Conservation (phyloP, 352 stramenopile genomes). For the Blastocystis sp. region DNA sequence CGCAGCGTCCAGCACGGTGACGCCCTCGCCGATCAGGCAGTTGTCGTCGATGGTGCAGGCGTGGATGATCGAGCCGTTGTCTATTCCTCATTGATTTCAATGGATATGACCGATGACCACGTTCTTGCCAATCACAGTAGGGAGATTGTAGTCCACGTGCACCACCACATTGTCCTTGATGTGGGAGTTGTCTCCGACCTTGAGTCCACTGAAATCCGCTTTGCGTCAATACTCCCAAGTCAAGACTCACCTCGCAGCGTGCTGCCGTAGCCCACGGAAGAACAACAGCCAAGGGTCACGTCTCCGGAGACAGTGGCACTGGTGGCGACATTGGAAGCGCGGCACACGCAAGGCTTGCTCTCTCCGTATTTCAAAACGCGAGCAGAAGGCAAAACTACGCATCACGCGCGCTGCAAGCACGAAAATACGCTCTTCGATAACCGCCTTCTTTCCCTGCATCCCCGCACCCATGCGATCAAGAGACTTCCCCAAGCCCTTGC, state of each 20-base stretch:
- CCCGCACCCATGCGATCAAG: conserved; percentile 59
- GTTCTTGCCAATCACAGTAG: conserved; percentile 62
- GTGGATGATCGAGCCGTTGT: conserved; percentile 62
- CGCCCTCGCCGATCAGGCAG: conserved; percentile 63
- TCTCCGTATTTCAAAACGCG: conserved; percentile 64
- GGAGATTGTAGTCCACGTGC: conserved; percentile 53
- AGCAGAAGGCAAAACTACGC: conserved; percentile 56
- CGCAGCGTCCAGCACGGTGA: conserved; percentile 57
- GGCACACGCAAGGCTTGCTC: neutral
- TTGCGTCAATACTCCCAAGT: neutral
- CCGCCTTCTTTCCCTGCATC: conserved; percentile 54
- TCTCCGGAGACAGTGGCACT: conserved; percentile 59
- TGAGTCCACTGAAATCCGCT: conserved; percentile 61
- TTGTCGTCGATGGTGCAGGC: conserved; percentile 69
- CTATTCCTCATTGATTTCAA: neutral
- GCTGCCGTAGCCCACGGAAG: conserved; percentile 54
- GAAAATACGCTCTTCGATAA: conserved; percentile 59
- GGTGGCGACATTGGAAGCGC: conserved; percentile 41
- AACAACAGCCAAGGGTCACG: conserved; percentile 30
- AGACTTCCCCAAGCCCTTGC: conserved; percentile 58
- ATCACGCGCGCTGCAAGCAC: neutral
- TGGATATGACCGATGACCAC: conserved; percentile 38
- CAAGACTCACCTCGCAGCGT: conserved; percentile 56
- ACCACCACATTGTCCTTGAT: conserved; percentile 65
- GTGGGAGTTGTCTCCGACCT: conserved; percentile 58